Percentiles rank a stretch among this genome's conserved stretches.
phyloP scores from a whole-genome alignment of 129 eudicot species.

The Artemisia tridentata region DNA sequence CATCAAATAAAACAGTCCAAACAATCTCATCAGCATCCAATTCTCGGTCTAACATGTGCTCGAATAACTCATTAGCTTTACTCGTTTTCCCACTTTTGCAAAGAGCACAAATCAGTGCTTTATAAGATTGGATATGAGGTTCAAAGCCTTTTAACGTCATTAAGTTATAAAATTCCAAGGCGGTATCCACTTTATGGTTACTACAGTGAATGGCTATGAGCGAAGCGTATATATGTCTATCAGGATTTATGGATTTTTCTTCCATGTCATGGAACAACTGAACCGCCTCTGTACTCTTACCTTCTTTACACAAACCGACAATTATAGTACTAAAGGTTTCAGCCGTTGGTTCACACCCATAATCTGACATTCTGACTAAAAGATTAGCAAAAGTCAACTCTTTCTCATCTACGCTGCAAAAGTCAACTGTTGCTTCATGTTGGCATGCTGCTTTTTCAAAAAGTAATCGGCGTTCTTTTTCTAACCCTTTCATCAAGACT shows the following conservation, averaged over 20 bases:
- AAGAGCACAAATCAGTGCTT: slow-evolving; percentile 48
- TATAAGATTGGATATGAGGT: slow-evolving; percentile 46
- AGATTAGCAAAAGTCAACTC: slow-evolving; percentile 41
- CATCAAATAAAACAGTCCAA: slow-evolving; percentile 77
- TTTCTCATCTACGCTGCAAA: slow-evolving; percentile 35
- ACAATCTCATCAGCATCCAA: slow-evolving; percentile 78
- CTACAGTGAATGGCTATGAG: slow-evolving; percentile 51
- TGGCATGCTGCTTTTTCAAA: slow-evolving; percentile 41
- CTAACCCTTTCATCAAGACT: slow-evolving; percentile 66
- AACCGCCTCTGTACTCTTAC: slow-evolving; percentile 58
- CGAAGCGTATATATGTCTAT: slow-evolving; percentile 40
- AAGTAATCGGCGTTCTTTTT: slow-evolving; percentile 40
- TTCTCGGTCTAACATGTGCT: slow-evolving; percentile 51
- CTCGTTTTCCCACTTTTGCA: slow-evolving; percentile 43
- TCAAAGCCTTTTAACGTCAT: slow-evolving; percentile 44
- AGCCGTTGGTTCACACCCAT: slow-evolving; percentile 63
- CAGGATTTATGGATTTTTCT: slow-evolving; percentile 48
- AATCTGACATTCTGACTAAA: slow-evolving; percentile 52
- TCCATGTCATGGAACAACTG: slow-evolving; percentile 51
- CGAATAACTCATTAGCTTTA: slow-evolving; percentile 55
- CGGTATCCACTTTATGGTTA: slow-evolving; percentile 50
- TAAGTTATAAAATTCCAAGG: slow-evolving; percentile 47
- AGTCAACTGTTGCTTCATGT: slow-evolving; percentile 35
- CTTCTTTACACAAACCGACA: slow-evolving; percentile 57
- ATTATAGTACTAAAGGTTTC: slow-evolving; percentile 53